Conservation (phyloP, 495 filamentous ascomycete species). For the Penicillium crystallinum region DNA sequence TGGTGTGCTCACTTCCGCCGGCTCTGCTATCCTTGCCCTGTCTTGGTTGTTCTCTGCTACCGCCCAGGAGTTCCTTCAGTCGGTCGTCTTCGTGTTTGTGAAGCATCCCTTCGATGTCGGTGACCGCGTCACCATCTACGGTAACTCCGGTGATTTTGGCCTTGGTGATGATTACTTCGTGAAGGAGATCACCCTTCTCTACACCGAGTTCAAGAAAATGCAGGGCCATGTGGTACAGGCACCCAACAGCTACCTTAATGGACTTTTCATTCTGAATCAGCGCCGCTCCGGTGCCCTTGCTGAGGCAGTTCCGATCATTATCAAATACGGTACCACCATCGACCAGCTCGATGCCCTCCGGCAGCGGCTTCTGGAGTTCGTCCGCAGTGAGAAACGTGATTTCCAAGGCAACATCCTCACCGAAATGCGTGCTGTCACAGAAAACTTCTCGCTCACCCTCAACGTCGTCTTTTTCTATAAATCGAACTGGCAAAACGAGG, state of each 20-base stretch:
- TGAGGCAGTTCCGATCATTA: slow-evolving; percentile 75
- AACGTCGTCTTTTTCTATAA: slow-evolving; percentile 99
- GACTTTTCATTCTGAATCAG: slow-evolving; percentile 91
- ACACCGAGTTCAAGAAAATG: slow-evolving; percentile 98
- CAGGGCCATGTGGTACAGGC: slow-evolving; percentile 94
- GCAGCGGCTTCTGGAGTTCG: slow-evolving; percentile 77
- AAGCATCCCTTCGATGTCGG: slow-evolving; percentile 98
- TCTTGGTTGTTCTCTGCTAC: slow-evolving; percentile 91
- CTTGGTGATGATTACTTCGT: slow-evolving; percentile 93
- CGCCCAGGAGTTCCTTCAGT: slow-evolving; percentile 89
- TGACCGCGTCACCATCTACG: slow-evolving; percentile 87
- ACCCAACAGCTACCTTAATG: slow-evolving; percentile 89
- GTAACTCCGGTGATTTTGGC: slow-evolving; percentile 73
- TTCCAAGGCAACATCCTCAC: slow-evolving; percentile 89
- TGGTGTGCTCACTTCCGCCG: slow-evolving; percentile 76
- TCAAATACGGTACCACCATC: slow-evolving; percentile 86
- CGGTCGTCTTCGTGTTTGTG: slow-evolving; percentile 91
- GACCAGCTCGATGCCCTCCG: slow-evolving; percentile 84
- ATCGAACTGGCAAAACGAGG: slow-evolving; percentile 89
- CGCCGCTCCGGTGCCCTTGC: slow-evolving; percentile 83
- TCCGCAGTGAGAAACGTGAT: slow-evolving; percentile 80
- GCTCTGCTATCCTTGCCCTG: slow-evolving; percentile 78
- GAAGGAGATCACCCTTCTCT: slow-evolving; percentile 89
- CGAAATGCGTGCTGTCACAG: slow-evolving; percentile 65
- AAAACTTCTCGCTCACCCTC: slow-evolving; percentile 69